These are phyloP conservation scores for Sporisorium scitamineum DNA, from an alignment of 1,284 basidiomycete species.

Conservation along the genomic window DNA sequence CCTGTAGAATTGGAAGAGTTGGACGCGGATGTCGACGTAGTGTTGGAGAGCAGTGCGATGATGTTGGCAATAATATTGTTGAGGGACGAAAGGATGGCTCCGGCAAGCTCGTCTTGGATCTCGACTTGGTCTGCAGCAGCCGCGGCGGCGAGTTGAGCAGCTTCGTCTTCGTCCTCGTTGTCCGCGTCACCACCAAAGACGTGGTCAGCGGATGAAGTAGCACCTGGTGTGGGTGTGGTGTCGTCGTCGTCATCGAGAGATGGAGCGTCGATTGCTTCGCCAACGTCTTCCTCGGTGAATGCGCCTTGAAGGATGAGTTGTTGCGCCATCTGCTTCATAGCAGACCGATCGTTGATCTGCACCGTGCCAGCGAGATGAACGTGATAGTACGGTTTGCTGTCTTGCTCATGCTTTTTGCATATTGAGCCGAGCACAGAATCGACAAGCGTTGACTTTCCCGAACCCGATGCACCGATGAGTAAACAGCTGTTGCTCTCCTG, in stretches of 20 bases:
- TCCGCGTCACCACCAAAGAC: constrained; percentile 41
- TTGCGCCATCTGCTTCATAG: constrained; percentile 64
- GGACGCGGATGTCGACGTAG: constrained; percentile 9
- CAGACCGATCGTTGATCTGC: constrained; percentile 60
- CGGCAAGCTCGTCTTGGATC: constrained; percentile 39
- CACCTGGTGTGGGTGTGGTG: neutral
- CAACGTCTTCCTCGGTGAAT: constrained; percentile 43
- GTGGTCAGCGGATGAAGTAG: constrained; percentile 10
- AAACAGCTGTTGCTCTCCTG: constrained; percentile 65
- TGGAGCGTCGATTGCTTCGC: constrained; percentile 14
- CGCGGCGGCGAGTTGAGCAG: neutral
- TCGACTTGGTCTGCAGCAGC: constrained; percentile 26
- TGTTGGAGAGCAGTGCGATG: constrained; percentile 59
- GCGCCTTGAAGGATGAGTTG: constrained; percentile 65
- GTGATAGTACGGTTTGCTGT: constrained; percentile 38
- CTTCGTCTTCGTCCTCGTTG: constrained; percentile 22
- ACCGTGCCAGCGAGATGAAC: constrained; percentile 55
- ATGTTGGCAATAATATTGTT: constrained; percentile 58
- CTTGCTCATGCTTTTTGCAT: neutral
- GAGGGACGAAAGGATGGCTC: constrained; percentile 42
- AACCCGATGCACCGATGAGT: constrained; percentile 58
- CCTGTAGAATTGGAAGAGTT: neutral
- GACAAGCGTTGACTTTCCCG: constrained; percentile 58
- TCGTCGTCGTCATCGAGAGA: constrained; percentile 18
- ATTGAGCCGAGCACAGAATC: constrained; percentile 54